Percentiles rank a stretch among this genome's conserved stretches.
Evolutionary conservation across 202 grass and related monocot species (phyloP).

Genomic region (Schoenoplectus triqueter): DNA sequence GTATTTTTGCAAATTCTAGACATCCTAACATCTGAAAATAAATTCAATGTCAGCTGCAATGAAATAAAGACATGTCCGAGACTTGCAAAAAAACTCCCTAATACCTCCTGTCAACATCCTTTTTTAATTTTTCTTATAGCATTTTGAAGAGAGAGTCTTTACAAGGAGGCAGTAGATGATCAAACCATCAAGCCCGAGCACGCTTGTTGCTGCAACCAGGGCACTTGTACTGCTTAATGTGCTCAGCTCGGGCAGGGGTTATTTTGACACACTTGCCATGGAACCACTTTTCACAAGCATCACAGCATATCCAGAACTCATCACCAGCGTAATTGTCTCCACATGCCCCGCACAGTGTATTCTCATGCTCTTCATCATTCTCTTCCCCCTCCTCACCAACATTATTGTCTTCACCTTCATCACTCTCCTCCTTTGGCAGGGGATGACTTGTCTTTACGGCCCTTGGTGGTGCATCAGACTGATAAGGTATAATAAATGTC

Average conservation of each 20-base stretch:
- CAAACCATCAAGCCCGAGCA: constrained; percentile 59
- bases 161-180: constrained; percentile 11
- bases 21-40: constrained; percentile 23
- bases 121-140: constrained; percentile 36
- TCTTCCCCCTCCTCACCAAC: constrained; percentile 59
- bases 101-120: constrained; percentile 15
- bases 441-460: constrained; percentile 52
- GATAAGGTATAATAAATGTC: constrained; percentile 42
- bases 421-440: constrained; percentile 66
- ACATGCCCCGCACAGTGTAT: constrained; percentile 85
- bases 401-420: constrained; percentile 58
- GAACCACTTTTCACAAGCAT: constrained; percentile 96
- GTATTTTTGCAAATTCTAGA: constrained; percentile 22
- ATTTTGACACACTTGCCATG: constrained; percentile 98
- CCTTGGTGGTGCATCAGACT: constrained; percentile 58
- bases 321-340: constrained; percentile 91
- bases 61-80: constrained; percentile 16
- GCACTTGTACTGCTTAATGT: constrained; percentile 99
- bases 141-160: constrained; percentile 36
- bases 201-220: constrained; percentile 93
- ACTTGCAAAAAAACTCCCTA: constrained; percentile 16
- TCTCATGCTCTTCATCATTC: constrained; percentile 79
- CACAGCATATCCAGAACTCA: constrained; percentile 99
- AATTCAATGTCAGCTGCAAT: not conserved
- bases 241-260: constrained; percentile 95